Evolutionary conservation across 768 basidiomycete species (phyloP).

Genomic region (Antrodiella citrinella): DNA sequence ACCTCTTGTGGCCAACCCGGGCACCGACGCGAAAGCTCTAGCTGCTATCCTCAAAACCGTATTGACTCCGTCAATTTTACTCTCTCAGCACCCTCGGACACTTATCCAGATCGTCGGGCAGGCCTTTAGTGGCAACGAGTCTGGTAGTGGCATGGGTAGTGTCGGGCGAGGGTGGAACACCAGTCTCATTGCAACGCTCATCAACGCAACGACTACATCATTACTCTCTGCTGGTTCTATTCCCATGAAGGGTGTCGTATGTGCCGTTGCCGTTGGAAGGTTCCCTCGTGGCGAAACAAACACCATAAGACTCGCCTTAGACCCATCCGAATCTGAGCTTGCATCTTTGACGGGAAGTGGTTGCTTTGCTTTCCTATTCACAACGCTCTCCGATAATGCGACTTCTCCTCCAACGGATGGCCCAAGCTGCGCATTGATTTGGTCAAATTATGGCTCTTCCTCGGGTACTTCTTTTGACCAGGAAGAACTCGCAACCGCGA

Average conservation of each 20-base stretch:
- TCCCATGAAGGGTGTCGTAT: slow-evolving; percentile 68
- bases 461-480: slow-evolving; percentile 27
- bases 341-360: slow-evolving; percentile 35
- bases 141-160: slow-evolving; percentile 17
- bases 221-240: slow-evolving; percentile 63
- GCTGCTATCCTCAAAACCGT: slow-evolving; percentile 46
- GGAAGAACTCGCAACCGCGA: slow-evolving; percentile 34
- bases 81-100: slow-evolving; percentile 60
- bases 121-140: slow-evolving; percentile 31
- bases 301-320: slow-evolving; percentile 33
- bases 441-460: slow-evolving; percentile 47
- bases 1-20: slow-evolving; percentile 61
- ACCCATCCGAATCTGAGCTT: slow-evolving; percentile 41
- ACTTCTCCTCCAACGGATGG: slow-evolving; percentile 27
- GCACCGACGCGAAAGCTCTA: slow-evolving; percentile 58
- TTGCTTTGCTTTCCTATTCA: slow-evolving; percentile 68
- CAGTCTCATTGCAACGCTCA: slow-evolving; percentile 49
- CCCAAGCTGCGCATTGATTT: slow-evolving; percentile 26
- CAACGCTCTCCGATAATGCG: too few relatives aligned
- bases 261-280: slow-evolving; percentile 54
- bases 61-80: slow-evolving; percentile 55
- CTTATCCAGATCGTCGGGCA: slow-evolving; percentile 77
- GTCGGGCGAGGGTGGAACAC: slow-evolving; percentile 25
- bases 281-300: slow-evolving; percentile 4
- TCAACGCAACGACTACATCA: slow-evolving; percentile 66